A percentile compares a stretch with the other conserved stretches of the same genome.
phyloP scores from a whole-genome alignment of 1,284 basidiomycete genomes.

The Cryptococcus sp. region DNA sequence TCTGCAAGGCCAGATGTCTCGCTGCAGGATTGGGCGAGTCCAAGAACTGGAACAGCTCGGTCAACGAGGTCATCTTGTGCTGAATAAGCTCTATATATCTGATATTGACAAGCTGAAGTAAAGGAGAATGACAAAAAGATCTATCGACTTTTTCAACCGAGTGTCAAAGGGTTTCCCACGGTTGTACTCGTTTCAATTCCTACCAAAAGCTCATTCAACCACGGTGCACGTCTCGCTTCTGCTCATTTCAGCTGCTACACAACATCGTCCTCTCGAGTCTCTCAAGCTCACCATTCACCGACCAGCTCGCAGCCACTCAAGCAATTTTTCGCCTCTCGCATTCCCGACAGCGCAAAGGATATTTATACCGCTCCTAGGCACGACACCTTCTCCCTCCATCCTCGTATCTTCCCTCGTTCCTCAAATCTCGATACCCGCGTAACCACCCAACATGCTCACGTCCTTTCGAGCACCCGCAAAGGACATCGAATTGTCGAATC shows the following conservation, averaged over 20 bases:
- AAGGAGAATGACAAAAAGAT: neutral
- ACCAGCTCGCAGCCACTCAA: no score
- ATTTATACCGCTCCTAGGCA: no score
- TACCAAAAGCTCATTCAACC: neutral
- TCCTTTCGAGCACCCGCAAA: conserved; percentile 46
- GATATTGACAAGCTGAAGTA: neutral
- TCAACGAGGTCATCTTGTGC: conserved; percentile 46
- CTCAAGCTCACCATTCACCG: no score
- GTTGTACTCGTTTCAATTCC: neutral
- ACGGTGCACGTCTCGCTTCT: neutral
- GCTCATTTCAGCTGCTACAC: conserved; percentile 2
- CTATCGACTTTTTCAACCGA: neutral
- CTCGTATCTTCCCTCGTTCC: conserved; percentile 4
- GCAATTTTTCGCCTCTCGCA: no score
- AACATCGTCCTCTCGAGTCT: neutral
- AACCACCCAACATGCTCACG: conserved; percentile 16
- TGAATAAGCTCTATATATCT: neutral
- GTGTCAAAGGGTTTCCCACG: conserved; percentile 23
- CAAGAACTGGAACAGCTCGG: conserved; percentile 79
- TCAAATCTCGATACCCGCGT: conserved; percentile 2
- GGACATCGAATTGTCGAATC: conserved; percentile 73
- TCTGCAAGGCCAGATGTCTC: conserved; percentile 79
- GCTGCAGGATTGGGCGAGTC: conserved; percentile 84
- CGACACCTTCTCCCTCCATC: neutral
- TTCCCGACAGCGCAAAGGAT: no score